Evolutionary conservation across 257 asterid genomes (phyloP).

Genomic region (Verbena officinalis): DNA sequence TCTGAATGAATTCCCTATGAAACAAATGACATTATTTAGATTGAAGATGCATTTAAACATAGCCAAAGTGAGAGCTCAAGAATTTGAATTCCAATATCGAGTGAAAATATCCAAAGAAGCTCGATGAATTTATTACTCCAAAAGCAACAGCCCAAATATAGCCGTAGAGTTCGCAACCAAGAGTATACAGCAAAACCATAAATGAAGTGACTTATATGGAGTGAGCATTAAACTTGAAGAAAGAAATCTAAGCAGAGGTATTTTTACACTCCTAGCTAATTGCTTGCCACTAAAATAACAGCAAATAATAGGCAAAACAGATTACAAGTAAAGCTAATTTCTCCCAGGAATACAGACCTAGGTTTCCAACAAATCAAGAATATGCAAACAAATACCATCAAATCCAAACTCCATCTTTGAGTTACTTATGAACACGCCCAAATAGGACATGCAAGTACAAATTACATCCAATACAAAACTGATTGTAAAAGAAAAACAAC

Average conservation of each 20-base stretch:
- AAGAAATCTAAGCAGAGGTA: background rate
- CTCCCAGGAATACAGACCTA: background rate
- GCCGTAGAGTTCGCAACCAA: conserved; percentile 9
- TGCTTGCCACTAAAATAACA: background rate
- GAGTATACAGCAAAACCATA: background rate
- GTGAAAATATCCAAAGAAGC: no score
- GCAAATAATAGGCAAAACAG: no score
- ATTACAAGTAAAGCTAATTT: background rate
- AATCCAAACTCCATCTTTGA: background rate
- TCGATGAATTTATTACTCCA: no score
- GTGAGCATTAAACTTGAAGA: background rate
- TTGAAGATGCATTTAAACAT: no score
- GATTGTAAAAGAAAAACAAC: background rate
- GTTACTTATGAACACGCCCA: background rate
- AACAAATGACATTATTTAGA: conserved; percentile 2
- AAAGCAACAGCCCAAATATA: no score
- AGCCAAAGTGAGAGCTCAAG: no score
- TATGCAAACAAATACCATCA: background rate
- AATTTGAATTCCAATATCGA: no score
- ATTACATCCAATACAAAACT: background rate
- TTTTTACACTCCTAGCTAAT: background rate
- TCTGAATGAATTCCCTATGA: conserved; percentile 42
- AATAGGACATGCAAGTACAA: background rate
- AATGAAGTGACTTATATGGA: background rate
- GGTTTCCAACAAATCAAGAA: background rate